Evolutionary conservation across 371 early-diverging fungal species (phyloP), one percentile per base, ranked within the genome.

Genomic region (Chytridium lagenaria): DNA sequence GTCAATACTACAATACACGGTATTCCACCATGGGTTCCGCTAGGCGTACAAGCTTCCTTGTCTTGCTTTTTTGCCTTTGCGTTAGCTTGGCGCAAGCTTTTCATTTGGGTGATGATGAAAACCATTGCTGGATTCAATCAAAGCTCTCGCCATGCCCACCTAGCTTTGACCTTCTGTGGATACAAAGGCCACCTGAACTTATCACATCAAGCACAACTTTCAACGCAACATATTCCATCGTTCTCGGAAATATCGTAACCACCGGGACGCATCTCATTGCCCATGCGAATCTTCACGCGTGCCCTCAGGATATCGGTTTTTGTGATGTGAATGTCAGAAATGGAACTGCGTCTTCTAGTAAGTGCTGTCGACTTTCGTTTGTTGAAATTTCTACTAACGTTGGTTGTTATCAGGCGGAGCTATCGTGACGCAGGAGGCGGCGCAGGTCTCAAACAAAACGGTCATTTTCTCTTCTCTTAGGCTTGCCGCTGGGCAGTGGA

Each of bases 121-220:
- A 55, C 55, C 55, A 55, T 26, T 55, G 55, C 55, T 55, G 55
- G 55, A 28, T 55, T 26, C 16, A 7, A 10, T 7, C 23, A 16
- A 55, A 23, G 23, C 55, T 55, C 16, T 23, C 55, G 7, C 5
- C 30, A 26, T 55, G 55, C 26, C 55, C 55, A 10, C 23, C 55
- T 55, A 26, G 55, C 55, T 55, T 55, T 55, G 55, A 55, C 55
- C 26, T 55, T 5, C 55, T 55, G 5, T 55, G 55, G 55, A 55
- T 55, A 10, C 55, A 55, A 26, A 16, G 26, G 30, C 55, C 55
- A 16, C 55, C 55, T 26, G 55, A 55, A 26, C 10, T 5, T 28
- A 16, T 55, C 55, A 28, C 30, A 23, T 10, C 55, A 16, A 28
- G 26, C 55, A 26, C 26, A 10, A 10, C 55, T 55, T 55, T 55